phyloP scores from a whole-genome alignment of 208 protist species.

The Perkinsela sp. region DNA sequence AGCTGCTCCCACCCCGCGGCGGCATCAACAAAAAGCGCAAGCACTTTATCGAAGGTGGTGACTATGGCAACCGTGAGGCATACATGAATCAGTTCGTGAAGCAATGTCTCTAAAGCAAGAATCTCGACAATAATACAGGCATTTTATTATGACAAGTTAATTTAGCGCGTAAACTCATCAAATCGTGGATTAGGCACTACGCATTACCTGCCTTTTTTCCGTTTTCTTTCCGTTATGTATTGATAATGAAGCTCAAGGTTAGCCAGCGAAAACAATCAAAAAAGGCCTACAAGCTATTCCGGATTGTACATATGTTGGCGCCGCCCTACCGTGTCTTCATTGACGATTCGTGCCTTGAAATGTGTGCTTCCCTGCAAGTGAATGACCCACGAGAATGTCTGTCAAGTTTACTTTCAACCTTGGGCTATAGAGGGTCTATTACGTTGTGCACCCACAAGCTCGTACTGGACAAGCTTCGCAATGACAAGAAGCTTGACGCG shows the following conservation, averaged over 20 bases:
- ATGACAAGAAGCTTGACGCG: background rate
- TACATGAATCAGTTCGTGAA: conserved; percentile 90
- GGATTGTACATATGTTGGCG: background rate
- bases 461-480: background rate
- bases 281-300: background rate
- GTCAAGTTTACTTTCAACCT: background rate
- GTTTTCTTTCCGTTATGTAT: no score
- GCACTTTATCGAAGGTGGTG: conserved; percentile 96
- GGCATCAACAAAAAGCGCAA: conserved; percentile 80
- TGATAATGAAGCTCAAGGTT: background rate
- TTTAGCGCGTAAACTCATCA: no score
- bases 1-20: conserved; percentile 74
- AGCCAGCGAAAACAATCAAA: background rate
- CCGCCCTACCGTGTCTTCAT: background rate
- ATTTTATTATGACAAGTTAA: no score
- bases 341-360: background rate
- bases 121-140: no score
- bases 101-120: conserved; percentile 83
- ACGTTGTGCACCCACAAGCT: background rate
- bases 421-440: background rate
- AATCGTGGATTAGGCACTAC: no score
- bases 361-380: background rate
- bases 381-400: background rate
- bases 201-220: no score
- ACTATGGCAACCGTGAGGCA: conserved; percentile 94